phyloP scores from a whole-genome alignment of 208 protist genomes.

The Wallacemonas collosoma region DNA sequence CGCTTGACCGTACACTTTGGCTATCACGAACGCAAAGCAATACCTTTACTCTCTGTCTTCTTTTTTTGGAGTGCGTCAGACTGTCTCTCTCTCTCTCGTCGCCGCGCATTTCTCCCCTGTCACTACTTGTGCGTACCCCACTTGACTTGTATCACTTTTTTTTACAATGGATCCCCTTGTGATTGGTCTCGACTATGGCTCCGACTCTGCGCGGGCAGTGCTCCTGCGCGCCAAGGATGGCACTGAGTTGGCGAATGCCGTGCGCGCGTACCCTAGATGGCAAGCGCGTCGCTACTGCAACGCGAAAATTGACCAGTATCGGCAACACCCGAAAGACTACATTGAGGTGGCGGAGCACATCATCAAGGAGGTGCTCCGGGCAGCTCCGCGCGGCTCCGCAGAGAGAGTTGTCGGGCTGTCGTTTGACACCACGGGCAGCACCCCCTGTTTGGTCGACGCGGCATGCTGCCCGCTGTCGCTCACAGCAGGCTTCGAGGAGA shows the following conservation, averaged over 20 bases:
- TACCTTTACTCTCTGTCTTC: too few species aligned
- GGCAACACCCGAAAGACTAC: slow-evolving; percentile 60
- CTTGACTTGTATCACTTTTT: not conserved
- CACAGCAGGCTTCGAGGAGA: slow-evolving; percentile 35
- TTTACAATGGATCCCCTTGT: slow-evolving; percentile 30
- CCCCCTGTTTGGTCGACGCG: slow-evolving; percentile 50
- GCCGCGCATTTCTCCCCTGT: too few species aligned
- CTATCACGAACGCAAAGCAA: too few species aligned
- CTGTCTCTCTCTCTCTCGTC: too few species aligned
- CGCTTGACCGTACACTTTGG: too few species aligned
- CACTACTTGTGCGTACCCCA: not conserved
- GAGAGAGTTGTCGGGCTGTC: slow-evolving; percentile 42
- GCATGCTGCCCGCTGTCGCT: slow-evolving; percentile 42
- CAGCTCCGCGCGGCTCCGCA: slow-evolving; percentile 7
- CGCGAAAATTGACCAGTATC: slow-evolving; percentile 44
- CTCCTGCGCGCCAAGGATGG: slow-evolving; percentile 46
- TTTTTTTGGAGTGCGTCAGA: too few species aligned
- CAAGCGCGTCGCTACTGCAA: slow-evolving; percentile 38
- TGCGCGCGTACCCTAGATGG: slow-evolving; percentile 49
- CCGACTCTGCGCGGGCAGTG: slow-evolving; percentile 52
- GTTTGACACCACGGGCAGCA: slow-evolving; percentile 56
- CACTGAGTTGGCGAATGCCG: slow-evolving; percentile 35
- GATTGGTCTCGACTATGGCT: slow-evolving; percentile 59
- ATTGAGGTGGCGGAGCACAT: slow-evolving; percentile 42
- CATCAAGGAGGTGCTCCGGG: slow-evolving; percentile 31